Evolutionary conservation across 2,329 filamentous ascomycete species (phyloP), one percentile per base, ranked within the genome.

Genomic region (Bipolaris sorokiniana): DNA sequence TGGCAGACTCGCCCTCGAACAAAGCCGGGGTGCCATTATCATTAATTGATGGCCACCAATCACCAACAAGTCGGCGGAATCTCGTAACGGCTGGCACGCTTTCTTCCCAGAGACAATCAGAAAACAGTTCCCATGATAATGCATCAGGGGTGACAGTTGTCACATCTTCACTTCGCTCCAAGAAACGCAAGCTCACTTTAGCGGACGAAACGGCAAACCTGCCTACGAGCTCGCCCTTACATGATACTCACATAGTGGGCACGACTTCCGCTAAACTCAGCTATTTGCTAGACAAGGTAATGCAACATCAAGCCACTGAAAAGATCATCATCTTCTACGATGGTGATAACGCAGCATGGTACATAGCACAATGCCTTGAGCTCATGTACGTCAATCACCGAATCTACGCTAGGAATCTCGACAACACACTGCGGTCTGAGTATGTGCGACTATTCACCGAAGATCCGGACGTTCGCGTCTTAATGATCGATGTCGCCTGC

Each of bases 241-340:
- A 82, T 9, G 74, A 80, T 33, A 86, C 89, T 0, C 83, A 78
- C 51, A 81, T 96, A 18, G 78, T 90, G n/a, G 92, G 91, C 3
- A 97, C 93, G 0, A 86, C 88, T 0, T 97, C 93, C 0, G 87
- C 90, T 0, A 98, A 98, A 75, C 81, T 97, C 2, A 93, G 90
- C 2, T 97, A 97, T 68, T 80, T 97, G 5, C 79, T 97, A 16
- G 89, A 92, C 51, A 83, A 86, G 31, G 87, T 97, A 11, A 75
- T 88, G 5, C 80, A 84, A 50, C 82, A 93, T 59, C 86, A 95
- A 51, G 76, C 82, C 1, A 77, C 83, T 0, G 92, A 97, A 68
- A 96, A 97, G 75, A 95, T 96, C 3, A 86, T 97, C 50, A 84
- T 97, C 9, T 98, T 98, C 74, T 97, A 97, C 73, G 92, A 96